phyloP scores from a whole-genome alignment of 441 rosid genomes.

The Hypseocharis bilobata region DNA sequence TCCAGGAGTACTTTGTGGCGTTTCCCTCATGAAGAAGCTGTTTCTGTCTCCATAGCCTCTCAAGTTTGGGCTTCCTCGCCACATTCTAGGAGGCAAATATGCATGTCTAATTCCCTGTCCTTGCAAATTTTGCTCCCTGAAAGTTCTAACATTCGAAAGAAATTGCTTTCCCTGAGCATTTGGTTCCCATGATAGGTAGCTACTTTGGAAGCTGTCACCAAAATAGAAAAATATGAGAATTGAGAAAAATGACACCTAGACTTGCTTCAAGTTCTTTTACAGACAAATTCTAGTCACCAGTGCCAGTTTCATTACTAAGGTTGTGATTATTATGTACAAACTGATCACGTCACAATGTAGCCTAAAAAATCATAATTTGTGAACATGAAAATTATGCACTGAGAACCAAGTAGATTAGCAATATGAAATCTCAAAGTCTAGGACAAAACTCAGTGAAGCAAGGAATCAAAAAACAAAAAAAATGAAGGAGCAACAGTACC shows the following conservation, averaged over 20 bases:
- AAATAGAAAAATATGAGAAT: not conserved
- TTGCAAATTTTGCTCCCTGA: conserved; percentile 62
- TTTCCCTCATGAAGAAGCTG: conserved; percentile 37
- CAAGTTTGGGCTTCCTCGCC: conserved; percentile 39
- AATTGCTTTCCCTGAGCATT: conserved; percentile 68
- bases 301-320: no score
- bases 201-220: conserved; percentile 68
- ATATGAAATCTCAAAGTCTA: not conserved
- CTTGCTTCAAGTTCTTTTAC: not conserved
- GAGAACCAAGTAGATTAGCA: not conserved
- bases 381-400: no score
- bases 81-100: conserved; percentile 34
- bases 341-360: not conserved
- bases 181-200: conserved; percentile 85
- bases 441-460: not conserved
- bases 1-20: conserved; percentile 29
- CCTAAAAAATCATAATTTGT: no score
- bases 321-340: not conserved
- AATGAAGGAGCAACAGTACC: no score
- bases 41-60: conserved; percentile 44
- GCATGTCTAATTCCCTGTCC: conserved; percentile 35
- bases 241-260: no score
- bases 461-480: not conserved
- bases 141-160: conserved; percentile 56
- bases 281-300: no score